These are phyloP conservation scores for Botrytis fabae DNA, from an alignment of 2,329 filamentous ascomycete genomes.

Conservation along the genomic window DNA sequence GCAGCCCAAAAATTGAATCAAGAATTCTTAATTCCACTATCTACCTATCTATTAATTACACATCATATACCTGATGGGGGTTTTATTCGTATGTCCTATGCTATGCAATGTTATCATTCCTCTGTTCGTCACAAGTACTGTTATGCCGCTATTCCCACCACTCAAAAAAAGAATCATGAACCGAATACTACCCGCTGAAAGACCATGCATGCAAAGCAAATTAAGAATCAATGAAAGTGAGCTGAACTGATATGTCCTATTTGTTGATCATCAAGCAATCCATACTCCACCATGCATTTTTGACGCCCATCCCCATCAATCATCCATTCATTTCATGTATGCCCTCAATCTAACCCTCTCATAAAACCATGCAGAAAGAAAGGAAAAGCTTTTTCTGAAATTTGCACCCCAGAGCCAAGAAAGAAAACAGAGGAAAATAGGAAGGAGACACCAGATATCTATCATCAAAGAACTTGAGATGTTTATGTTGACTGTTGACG, in stretches of 20 bases:
- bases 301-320: constrained; percentile 6
- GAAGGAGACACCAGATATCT: not conserved
- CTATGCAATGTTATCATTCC: not conserved
- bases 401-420: not conserved
- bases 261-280: not conserved
- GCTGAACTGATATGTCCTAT: not conserved
- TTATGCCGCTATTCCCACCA: not conserved
- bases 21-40: constrained; percentile 11
- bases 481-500: not conserved
- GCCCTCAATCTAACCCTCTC: not conserved
- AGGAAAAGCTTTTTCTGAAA: not conserved
- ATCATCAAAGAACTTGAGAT: constrained; percentile 6
- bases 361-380: constrained; percentile 5
- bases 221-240: not conserved
- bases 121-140: not conserved
- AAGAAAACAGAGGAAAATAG: not conserved
- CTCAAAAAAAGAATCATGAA: not conserved
- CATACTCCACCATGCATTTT: constrained; percentile 20
- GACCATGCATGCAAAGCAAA: constrained; percentile 14
- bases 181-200: not conserved
- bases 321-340: constrained; percentile 5
- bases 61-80: constrained; percentile 10
- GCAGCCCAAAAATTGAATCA: not conserved
- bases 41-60: constrained; percentile 14
- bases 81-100: not conserved